Conservation (phyloP, 2,329 filamentous ascomycete species). For the Curvularia lunata region DNA sequence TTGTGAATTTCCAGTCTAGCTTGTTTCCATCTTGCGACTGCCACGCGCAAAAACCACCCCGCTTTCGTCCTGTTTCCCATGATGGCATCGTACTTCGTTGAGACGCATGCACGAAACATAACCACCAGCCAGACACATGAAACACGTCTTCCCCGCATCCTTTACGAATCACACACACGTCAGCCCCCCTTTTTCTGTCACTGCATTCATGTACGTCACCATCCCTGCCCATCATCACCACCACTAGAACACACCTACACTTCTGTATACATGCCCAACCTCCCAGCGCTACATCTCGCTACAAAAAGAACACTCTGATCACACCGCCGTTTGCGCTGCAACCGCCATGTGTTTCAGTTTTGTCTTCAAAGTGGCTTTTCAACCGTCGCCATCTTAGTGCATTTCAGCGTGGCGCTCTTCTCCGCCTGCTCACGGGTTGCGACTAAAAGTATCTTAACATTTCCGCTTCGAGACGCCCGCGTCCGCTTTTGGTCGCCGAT, state of each 20-base stretch:
- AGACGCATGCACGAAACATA: background rate
- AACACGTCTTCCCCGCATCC: background rate
- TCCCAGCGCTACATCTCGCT: no score
- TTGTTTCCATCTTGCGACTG: background rate
- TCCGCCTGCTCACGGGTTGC: no score
- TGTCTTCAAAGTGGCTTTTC: no score
- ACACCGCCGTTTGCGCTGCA: no score
- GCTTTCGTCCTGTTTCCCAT: background rate
- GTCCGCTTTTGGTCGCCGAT: background rate
- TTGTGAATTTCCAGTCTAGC: background rate
- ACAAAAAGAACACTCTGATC: no score
- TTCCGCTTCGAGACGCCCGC: no score
- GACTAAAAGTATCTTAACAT: no score
- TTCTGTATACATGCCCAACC: no score
- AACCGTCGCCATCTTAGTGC: no score
- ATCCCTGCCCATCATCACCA: background rate
- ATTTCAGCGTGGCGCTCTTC: no score
- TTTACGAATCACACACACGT: background rate
- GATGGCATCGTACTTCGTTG: background rate
- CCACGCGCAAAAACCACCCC: background rate
- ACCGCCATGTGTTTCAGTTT: no score
- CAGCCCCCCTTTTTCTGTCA: background rate
- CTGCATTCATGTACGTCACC: background rate
- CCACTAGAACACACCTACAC: background rate
- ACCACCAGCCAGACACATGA: background rate